Evolutionary conservation across 75 land plant species (phyloP).

Genomic region (Sequoiadendron giganteum): DNA sequence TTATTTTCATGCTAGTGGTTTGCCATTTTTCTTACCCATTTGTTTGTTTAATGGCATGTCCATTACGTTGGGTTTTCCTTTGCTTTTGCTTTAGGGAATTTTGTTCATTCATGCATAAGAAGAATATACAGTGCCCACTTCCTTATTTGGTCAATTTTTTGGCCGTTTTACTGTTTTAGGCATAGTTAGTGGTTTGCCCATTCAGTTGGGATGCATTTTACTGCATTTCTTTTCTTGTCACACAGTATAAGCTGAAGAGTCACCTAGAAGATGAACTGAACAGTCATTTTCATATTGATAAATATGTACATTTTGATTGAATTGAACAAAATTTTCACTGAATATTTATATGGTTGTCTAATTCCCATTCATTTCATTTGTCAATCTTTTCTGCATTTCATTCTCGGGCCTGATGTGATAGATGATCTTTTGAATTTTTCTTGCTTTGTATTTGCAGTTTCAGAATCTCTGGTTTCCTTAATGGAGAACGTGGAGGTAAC

Average conservation of each 20-base stretch:
- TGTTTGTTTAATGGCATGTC: not conserved
- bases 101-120: not conserved
- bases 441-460: not conserved
- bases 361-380: too few species aligned
- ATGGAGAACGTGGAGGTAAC: slow-evolving; percentile 5
- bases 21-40: not conserved
- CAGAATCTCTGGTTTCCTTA: slow-evolving; percentile 8
- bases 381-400: too few species aligned
- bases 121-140: not conserved
- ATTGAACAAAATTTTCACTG: too few species aligned
- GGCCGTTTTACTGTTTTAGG: not conserved
- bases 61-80: not conserved
- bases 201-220: not conserved
- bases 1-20: not conserved
- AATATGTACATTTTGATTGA: too few species aligned
- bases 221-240: not conserved
- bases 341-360: too few species aligned
- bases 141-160: not conserved
- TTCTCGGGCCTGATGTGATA: not conserved
- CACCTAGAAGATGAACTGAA: too few species aligned
- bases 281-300: too few species aligned
- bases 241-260: too few species aligned
- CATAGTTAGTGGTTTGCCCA: not conserved
- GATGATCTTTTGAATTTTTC: not conserved
- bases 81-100: not conserved